Evolutionary conservation across 768 basidiomycete genomes (phyloP).

Genomic region (Austroboletus eburneus): DNA sequence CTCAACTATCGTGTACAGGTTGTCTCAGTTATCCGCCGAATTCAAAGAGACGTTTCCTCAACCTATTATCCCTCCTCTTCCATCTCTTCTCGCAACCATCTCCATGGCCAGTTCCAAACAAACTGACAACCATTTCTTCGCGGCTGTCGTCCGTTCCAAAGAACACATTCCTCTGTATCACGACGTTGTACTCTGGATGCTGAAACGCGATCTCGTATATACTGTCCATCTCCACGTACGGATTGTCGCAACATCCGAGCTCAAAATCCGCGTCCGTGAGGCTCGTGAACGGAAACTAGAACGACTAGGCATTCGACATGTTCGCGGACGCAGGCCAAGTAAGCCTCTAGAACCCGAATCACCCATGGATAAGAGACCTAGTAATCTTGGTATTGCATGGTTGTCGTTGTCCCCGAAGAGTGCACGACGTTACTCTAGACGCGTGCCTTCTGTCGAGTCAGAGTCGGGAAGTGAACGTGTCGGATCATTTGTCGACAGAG

Average conservation of each 20-base stretch:
- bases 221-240: slow-evolving; percentile 84
- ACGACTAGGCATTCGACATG: slow-evolving; percentile 15
- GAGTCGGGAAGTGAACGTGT: slow-evolving; percentile 37
- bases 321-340: slow-evolving; percentile 21
- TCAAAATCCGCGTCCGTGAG: slow-evolving; percentile 68
- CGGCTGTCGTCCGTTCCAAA: slow-evolving; percentile 67
- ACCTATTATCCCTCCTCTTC: slow-evolving; percentile 62
- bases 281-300: slow-evolving; percentile 37
- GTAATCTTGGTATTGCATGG: slow-evolving; percentile 37
- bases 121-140: slow-evolving; percentile 72
- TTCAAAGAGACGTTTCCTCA: slow-evolving; percentile 62
- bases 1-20: slow-evolving; percentile 2
- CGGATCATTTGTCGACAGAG: slow-evolving; percentile 29
- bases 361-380: slow-evolving; percentile 10
- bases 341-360: slow-evolving; percentile 18
- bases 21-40: slow-evolving; percentile 46
- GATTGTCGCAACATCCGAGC: slow-evolving; percentile 68
- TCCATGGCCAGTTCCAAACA: slow-evolving; percentile 65
- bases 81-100: slow-evolving; percentile 68
- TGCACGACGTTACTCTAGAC: slow-evolving; percentile 44
- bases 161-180: slow-evolving; percentile 68
- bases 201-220: slow-evolving; percentile 80
- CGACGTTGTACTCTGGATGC: slow-evolving; percentile 87
- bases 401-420: slow-evolving; percentile 53
- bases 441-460: slow-evolving; percentile 46